These are phyloP conservation scores for Lentinus polychrous DNA, from an alignment of 1,284 basidiomycete species.

Conservation along the genomic window DNA sequence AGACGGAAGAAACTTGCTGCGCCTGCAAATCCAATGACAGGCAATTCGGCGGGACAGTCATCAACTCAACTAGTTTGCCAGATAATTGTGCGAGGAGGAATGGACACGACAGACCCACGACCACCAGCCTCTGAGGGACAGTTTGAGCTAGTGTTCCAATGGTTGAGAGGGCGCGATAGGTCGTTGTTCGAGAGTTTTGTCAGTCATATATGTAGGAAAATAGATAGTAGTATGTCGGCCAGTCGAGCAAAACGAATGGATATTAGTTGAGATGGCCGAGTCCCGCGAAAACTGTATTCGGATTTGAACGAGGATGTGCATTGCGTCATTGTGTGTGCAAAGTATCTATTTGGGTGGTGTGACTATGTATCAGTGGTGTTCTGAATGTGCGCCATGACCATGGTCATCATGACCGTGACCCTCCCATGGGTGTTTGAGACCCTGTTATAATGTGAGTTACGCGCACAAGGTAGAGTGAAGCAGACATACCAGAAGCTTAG, in stretches of 20 bases:
- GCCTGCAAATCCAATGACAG: slow-evolving; percentile 5
- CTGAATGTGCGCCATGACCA: slow-evolving; percentile 27
- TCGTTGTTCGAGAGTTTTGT: slow-evolving; percentile 62
- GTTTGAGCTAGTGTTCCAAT: slow-evolving; percentile 31
- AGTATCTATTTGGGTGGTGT: slow-evolving; percentile 6
- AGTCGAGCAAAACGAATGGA: slow-evolving; percentile 2
- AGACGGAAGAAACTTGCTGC: slow-evolving; percentile 37
- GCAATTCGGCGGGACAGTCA: not conserved
- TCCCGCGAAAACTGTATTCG: not conserved
- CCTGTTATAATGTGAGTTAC: slow-evolving; percentile 25
- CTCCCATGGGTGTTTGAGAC: slow-evolving; percentile 50
- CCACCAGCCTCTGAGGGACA: slow-evolving; percentile 3
- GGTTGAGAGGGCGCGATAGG: slow-evolving; percentile 59
- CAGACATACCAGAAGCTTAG: slow-evolving; percentile 57
- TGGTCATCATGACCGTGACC: slow-evolving; percentile 51
- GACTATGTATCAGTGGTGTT: slow-evolving; percentile 34
- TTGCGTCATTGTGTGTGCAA: not conserved
- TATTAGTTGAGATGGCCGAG: not conserved
- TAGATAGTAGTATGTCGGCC: slow-evolving; percentile 12
- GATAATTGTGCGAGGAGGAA: slow-evolving; percentile 18
- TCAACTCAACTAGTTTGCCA: slow-evolving; percentile 15
- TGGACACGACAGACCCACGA: slow-evolving; percentile 4
- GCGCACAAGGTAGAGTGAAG: not conserved
- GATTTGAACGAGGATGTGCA: not conserved
- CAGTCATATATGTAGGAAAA: slow-evolving; percentile 45